Evolutionary conservation across 192 early-diverging fungal genomes (phyloP).

Genomic region (Coemansia sp.): DNA sequence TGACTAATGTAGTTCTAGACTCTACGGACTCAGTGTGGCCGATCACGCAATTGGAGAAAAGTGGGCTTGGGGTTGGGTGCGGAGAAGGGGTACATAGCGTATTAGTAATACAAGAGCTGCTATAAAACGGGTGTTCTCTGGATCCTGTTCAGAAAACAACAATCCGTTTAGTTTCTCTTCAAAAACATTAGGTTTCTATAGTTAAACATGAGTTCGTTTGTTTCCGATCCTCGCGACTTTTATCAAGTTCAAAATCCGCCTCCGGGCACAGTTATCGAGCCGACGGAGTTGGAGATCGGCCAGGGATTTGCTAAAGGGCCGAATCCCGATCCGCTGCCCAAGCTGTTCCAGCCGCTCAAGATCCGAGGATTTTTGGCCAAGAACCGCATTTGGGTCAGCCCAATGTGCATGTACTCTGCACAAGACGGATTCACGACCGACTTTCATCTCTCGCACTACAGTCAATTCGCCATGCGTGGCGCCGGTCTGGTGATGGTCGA

Average conservation of each 20-base stretch:
- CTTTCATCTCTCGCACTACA: constrained; percentile 64
- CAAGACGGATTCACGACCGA: constrained; percentile 67
- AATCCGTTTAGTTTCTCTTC: too few relatives aligned
- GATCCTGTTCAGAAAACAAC: too few relatives aligned
- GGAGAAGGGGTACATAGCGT: too few relatives aligned
- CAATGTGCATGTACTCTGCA: constrained; percentile 82
- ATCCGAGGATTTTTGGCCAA: constrained; percentile 67
- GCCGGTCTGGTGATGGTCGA: constrained; percentile 81
- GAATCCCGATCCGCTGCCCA: constrained; percentile 25
- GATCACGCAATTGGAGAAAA: too few relatives aligned
- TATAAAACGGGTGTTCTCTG: too few relatives aligned
- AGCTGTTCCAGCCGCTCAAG: constrained; percentile 69
- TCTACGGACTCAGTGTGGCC: too few relatives aligned
- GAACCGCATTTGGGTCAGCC: constrained; percentile 75
- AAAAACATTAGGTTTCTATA: too few relatives aligned
- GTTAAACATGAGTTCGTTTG: constrained; percentile 52
- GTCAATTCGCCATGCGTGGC: constrained; percentile 75
- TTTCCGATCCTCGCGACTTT: constrained; percentile 22
- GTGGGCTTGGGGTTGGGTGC: too few relatives aligned
- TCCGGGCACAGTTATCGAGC: constrained; percentile 37
- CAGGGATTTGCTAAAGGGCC: constrained; percentile 26
- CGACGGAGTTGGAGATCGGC: constrained; percentile 30
- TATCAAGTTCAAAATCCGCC: constrained; percentile 32
- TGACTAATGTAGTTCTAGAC: too few relatives aligned
- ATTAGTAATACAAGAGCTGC: too few relatives aligned